These are phyloP conservation scores for Boletus tylopilopsis DNA, from an alignment of 768 basidiomycete species.

Conservation along the genomic window DNA sequence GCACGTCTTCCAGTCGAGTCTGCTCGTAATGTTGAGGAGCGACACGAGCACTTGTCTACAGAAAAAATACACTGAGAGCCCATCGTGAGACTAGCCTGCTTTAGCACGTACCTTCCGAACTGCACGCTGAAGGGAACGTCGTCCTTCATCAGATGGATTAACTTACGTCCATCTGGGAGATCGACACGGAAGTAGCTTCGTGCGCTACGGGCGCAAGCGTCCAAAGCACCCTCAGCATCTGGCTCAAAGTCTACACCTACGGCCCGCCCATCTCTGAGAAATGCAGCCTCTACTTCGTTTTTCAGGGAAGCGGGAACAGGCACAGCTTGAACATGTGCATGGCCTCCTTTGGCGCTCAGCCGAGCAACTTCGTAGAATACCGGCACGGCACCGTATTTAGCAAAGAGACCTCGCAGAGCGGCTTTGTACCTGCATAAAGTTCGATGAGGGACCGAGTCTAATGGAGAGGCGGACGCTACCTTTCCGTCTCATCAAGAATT, in stretches of 20 bases:
- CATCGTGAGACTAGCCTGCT: not conserved
- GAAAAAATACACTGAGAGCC: constrained; percentile 3
- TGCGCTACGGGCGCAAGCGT: constrained; percentile 45
- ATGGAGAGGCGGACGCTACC: constrained; percentile 37
- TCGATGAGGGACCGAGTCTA: not conserved
- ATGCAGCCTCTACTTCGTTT: constrained; percentile 64
- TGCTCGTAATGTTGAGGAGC: constrained; percentile 69
- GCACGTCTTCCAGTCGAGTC: constrained; percentile 93
- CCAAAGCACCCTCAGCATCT: constrained; percentile 62
- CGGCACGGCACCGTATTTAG: constrained; percentile 59
- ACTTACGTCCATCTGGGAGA: constrained; percentile 76
- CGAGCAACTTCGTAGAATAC: constrained; percentile 89
- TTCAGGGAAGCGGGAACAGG: constrained; percentile 67
- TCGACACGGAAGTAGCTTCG: constrained; percentile 88
- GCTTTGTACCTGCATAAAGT: constrained; percentile 61
- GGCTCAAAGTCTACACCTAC: constrained; percentile 72
- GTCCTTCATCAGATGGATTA: constrained; percentile 83
- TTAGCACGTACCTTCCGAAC: constrained; percentile 73
- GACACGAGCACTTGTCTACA: constrained; percentile 76
- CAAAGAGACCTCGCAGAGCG: constrained; percentile 69
- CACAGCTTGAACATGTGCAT: constrained; percentile 88
- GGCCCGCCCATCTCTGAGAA: constrained; percentile 63
- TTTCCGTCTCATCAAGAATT: constrained; percentile 78
- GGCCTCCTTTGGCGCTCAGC: constrained; percentile 80
- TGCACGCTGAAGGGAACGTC: constrained; percentile 82